These are phyloP conservation scores for Rhodotorula graminis DNA, from an alignment of 768 basidiomycete genomes.

Conservation along the genomic window DNA sequence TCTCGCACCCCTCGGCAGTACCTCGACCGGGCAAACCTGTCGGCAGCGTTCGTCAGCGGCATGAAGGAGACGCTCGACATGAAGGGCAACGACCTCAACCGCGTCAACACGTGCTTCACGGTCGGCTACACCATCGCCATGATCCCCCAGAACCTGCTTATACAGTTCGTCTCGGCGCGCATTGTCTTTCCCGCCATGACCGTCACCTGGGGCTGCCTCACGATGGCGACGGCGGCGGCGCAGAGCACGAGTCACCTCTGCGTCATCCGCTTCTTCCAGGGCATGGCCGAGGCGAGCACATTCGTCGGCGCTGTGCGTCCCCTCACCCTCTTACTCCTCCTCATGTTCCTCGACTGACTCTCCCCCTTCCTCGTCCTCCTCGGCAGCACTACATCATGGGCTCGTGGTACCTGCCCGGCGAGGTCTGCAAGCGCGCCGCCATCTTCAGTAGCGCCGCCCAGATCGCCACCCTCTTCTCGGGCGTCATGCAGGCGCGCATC, in stretches of 20 bases:
- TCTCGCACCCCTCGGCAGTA: too few relatives aligned
- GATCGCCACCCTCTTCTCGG: slow-evolving; percentile 57
- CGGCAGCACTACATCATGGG: slow-evolving; percentile 60
- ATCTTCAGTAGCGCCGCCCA: slow-evolving; percentile 66
- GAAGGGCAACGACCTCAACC: slow-evolving; percentile 62
- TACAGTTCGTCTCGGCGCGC: slow-evolving; percentile 60
- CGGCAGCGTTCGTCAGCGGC: slow-evolving; percentile 64
- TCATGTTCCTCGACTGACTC: too few relatives aligned
- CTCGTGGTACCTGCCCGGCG: slow-evolving; percentile 55
- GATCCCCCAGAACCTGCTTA: slow-evolving; percentile 59
- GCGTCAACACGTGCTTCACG: slow-evolving; percentile 62
- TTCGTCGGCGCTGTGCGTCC: slow-evolving; percentile 58
- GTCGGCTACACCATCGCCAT: slow-evolving; percentile 57
- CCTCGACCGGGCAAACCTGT: slow-evolving; percentile 20
- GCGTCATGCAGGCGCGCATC: slow-evolving; percentile 59
- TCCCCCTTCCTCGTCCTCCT: too few relatives aligned
- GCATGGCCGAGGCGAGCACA: slow-evolving; percentile 66
- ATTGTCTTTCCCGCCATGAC: slow-evolving; percentile 58
- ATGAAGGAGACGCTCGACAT: slow-evolving; percentile 69
- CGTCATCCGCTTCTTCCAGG: slow-evolving; percentile 68
- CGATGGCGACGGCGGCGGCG: slow-evolving; percentile 43
- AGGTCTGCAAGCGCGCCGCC: slow-evolving; percentile 66
- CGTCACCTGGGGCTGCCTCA: slow-evolving; percentile 62
- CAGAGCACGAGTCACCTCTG: slow-evolving; percentile 50
- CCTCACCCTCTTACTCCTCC: too few relatives aligned